A percentile compares a stretch with the other conserved stretches of the same genome.
Conservation (phyloP, 495 filamentous ascomycete species). For the Friedmanniomyces endolithicus region DNA sequence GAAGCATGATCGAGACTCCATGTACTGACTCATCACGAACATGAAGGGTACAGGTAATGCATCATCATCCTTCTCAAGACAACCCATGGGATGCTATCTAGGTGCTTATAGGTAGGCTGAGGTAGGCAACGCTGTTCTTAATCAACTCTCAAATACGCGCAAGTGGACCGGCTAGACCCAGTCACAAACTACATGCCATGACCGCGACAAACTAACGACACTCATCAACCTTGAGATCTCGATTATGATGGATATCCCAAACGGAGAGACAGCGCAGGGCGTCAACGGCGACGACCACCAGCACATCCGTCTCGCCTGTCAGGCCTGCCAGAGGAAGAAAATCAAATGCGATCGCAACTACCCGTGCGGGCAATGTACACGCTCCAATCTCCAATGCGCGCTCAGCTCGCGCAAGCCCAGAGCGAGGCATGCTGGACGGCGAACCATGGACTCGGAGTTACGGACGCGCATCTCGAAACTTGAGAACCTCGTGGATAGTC, state of each 20-base stretch:
- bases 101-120: too few species aligned
- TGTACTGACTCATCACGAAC: too few species aligned
- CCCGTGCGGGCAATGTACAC: constrained; percentile 15
- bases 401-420: constrained; percentile 15
- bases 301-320: constrained; percentile 13
- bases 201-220: background rate
- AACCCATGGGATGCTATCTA: too few species aligned
- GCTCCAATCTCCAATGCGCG: constrained; percentile 13
- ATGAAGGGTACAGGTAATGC: too few species aligned
- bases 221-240: background rate
- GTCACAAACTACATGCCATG: background rate
- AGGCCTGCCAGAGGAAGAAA: constrained; percentile 20
- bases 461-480: constrained; percentile 17
- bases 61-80: too few species aligned
- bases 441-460: constrained; percentile 15
- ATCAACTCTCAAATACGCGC: background rate
- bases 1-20: too few species aligned
- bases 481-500: constrained; percentile 16
- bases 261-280: background rate
- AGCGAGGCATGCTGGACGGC: constrained; percentile 11
- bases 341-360: constrained; percentile 20
- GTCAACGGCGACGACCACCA: constrained; percentile 4
- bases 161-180: background rate
- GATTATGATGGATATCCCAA: background rate
- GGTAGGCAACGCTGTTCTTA: background rate